phyloP scores from a whole-genome alignment of 331 rosid genomes.

The Malus hybrid region DNA sequence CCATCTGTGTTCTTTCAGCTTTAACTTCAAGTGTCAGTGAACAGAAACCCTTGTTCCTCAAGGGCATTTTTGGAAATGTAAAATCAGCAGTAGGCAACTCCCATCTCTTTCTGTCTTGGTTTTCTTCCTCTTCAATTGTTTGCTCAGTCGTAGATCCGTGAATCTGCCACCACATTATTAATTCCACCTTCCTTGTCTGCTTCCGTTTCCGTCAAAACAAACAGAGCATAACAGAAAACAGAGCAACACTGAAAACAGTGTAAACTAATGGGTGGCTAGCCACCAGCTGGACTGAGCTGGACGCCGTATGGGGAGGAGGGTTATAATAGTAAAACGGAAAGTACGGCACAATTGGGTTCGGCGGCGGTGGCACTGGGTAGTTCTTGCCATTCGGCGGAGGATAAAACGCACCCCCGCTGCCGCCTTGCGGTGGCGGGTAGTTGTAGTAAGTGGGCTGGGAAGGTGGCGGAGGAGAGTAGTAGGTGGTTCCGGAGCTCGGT shows the following conservation, averaged over 20 bases:
- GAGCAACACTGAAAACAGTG: neutral
- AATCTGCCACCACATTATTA: conserved; percentile 49
- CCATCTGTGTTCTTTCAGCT: neutral
- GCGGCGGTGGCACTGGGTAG: conserved; percentile 82
- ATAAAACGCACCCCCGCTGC: conserved; percentile 30
- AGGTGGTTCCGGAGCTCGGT: conserved; percentile 33
- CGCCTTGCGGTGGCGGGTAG: conserved; percentile 30
- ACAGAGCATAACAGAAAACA: conserved; percentile 18
- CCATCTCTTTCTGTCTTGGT: neutral
- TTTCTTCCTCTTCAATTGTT: conserved; percentile 11
- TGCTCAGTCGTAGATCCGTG: conserved; percentile 49
- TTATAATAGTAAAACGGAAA: conserved; percentile 71
- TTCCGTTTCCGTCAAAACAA: conserved; percentile 30
- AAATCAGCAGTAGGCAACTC: neutral
- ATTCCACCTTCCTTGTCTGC: conserved; percentile 10
- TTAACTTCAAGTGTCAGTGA: neutral
- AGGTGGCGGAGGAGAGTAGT: conserved; percentile 75
- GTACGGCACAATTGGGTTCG: conserved; percentile 91
- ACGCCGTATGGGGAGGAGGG: conserved; percentile 60
- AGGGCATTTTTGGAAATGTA: conserved; percentile 21
- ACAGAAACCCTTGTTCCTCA: neutral
- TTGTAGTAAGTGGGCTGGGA: conserved; percentile 29
- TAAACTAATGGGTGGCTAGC: neutral
- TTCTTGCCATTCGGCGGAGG: conserved; percentile 58
- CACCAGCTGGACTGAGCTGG: conserved; percentile 9